Base-by-base conservation (phyloP, 2,329 filamentous ascomycete species). In the Chaetomiaceae sp. region DNA sequence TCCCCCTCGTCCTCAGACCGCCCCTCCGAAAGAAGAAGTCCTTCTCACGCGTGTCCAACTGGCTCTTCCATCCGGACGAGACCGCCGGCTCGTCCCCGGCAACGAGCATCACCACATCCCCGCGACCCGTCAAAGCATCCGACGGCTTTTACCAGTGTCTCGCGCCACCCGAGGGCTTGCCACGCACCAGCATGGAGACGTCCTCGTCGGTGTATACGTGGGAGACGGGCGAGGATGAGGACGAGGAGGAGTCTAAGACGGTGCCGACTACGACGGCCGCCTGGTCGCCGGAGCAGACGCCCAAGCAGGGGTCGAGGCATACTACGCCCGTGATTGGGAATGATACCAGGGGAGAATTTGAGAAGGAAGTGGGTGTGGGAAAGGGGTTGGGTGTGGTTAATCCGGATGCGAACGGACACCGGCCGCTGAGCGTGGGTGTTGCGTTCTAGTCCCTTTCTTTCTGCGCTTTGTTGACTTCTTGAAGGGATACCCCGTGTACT, bases 21-120 rank as follows among this genome's bases (percentile, higher is more conserved):
- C 80, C 80, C 1, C 65, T 85, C 57, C 73, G 82, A 54, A 85
- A 85, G 72, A 85, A 84, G 73, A 85, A 85, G 63, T 84, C 82
- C 0, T 85, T 86, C 63, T 82, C 81, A 9, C 74, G 76, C 15
- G 79, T 85, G 8, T 84, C 82, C 3, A 76, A 67, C 59, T 85
- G 82, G 81, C 71, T 85, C 23, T 81, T 79, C 59, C 72, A 77
- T 40, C 66, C 68, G 17, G 61, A 64, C 29, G 63, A 51, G 43
- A 5, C 11, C 15, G 6, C 8, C 37, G 64, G 29, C 68, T 67
- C 17, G 71, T 73, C 47, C 65, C 74, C 47, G 75, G 44, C 47
- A 17, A 50, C 27, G 37, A 29, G n/a, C 19, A 42, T 42, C 11
- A 84, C 80, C 43, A 84, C 83, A 59, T 68, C 67, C 4, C 81